A percentile compares a stretch with the other conserved stretches of the same genome.
Evolutionary conservation across 345 rosid genomes (phyloP).

Genomic region (Laguncularia racemosa): DNA sequence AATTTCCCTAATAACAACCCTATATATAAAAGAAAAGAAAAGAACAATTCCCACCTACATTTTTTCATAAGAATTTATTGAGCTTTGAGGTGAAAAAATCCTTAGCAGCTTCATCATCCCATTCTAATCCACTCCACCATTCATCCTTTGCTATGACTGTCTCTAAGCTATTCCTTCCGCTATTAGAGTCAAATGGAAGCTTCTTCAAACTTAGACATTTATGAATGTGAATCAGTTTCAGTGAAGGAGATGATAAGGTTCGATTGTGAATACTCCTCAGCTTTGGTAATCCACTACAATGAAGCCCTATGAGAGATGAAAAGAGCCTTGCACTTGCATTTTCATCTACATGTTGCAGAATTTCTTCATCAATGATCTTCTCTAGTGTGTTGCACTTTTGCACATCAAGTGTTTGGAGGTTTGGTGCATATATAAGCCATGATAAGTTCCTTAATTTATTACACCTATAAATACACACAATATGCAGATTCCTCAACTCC

Average conservation of each 20-base stretch:
- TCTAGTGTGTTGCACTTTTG: neutral
- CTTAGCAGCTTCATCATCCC: slow-evolving; percentile 17
- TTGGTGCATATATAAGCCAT: too few relatives aligned
- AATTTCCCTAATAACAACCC: too few relatives aligned
- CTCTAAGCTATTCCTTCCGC: slow-evolving; percentile 3
- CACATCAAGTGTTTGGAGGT: neutral
- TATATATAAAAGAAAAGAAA: too few relatives aligned
- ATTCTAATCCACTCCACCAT: slow-evolving; percentile 19
- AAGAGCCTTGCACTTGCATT: neutral
- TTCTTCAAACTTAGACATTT: slow-evolving; percentile 6
- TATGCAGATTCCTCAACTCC: too few relatives aligned
- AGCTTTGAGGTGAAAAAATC: slow-evolving; percentile 2
- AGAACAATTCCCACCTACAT: too few relatives aligned
- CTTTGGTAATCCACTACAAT: neutral
- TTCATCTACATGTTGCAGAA: neutral
- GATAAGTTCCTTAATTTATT: too few relatives aligned
- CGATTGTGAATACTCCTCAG: slow-evolving; percentile 8
- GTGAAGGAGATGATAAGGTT: slow-evolving; percentile 9
- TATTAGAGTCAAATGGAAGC: slow-evolving; percentile 12
- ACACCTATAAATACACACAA: too few relatives aligned
- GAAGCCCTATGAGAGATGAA: neutral
- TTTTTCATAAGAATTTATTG: too few relatives aligned
- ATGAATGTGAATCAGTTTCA: neutral
- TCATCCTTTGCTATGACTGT: slow-evolving; percentile 1
- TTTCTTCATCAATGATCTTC: slow-evolving; percentile 1